Base-by-base conservation (phyloP, 306 rosid species). In the Spatholobus suberectus region DNA sequence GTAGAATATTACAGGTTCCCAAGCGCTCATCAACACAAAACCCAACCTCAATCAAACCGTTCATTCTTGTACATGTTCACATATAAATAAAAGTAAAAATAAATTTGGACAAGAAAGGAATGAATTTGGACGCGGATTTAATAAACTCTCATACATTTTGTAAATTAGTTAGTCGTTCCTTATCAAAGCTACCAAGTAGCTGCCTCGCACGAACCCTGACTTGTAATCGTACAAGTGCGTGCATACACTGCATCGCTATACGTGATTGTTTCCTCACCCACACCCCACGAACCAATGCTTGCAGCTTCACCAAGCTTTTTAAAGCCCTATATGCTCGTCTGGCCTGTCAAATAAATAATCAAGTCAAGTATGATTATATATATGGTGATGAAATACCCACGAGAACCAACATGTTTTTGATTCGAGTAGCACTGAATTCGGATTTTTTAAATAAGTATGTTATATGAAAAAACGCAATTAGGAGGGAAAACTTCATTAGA, bases 281-380 rank as follows among this genome's bases (percentile, higher is more conserved):
- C 69, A 65, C 94, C 41, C 99, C 98, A 0, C 98, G 90, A 76
- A 76, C 93, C 92, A 93, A 69, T 17, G 99, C 98, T 83, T 95
- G 99, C 73, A 93, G 80, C 88, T 90, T 95, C 88, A 93, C 99
- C 38, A 96, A 80, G 81, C 98, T 87, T 85, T 44, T 90, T 18
- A 92, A 91, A 0, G 97, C 98, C 24, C 81, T 55, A 82, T 72
- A 85, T 62, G 99, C 98, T 62, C 84, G 54, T 74, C 98, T 91
- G 6, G 98, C 99, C 99, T 96, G 87, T 21, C 17, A 27, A 17
- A 14, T 15, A 12, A 40, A 35, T 10, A 67, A 37, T 38, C 27
- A 8, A 57, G 3, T 14, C 21, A n/a, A n/a, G n/a, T n/a, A n/a
- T n/a, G n/a, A n/a, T n/a, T n/a, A n/a, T n/a, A n/a, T n/a, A n/a